A percentile compares a stretch with the other conserved stretches of the same genome.
These are phyloP conservation scores for Haplosporangium sp. DNA, from an alignment of 371 early-diverging fungal genomes.

Conservation along the genomic window DNA sequence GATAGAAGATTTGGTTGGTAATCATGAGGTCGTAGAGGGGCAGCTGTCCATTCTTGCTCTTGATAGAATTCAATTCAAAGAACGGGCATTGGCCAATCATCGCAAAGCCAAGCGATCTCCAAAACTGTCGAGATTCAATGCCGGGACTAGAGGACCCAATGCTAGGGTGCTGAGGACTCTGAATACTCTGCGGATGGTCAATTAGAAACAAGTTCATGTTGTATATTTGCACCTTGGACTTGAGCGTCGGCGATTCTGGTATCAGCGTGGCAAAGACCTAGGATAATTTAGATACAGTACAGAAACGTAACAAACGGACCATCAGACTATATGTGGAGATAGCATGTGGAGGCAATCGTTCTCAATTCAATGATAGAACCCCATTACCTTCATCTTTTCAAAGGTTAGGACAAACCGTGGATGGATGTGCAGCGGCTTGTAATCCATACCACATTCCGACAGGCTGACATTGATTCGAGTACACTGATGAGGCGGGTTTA, in stretches of 20 bases:
- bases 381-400: conserved; percentile 66
- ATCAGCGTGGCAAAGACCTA: conserved; percentile 47
- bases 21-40: conserved; percentile 65
- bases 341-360: background rate
- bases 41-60: conserved; percentile 44
- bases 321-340: background rate
- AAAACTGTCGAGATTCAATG: conserved; percentile 32
- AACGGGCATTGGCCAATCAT: conserved; percentile 46
- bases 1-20: conserved; percentile 68
- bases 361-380: background rate
- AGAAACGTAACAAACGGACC: background rate
- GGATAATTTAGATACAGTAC: too few relatives aligned
- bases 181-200: conserved; percentile 28
- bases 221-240: conserved; percentile 50
- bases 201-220: conserved; percentile 48
- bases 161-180: conserved; percentile 19
- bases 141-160: conserved; percentile 12
- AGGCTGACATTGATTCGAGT: conserved; percentile 42
- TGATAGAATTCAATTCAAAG: conserved; percentile 46
- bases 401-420: conserved; percentile 60
- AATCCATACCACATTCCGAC: conserved; percentile 58
- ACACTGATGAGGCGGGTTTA: conserved; percentile 43
- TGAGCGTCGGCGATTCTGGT: conserved; percentile 53
- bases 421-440: conserved; percentile 64
- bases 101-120: conserved; percentile 35